Evolutionary conservation across 1,284 basidiomycete genomes (phyloP).

Genomic region (Irpex sp.): DNA sequence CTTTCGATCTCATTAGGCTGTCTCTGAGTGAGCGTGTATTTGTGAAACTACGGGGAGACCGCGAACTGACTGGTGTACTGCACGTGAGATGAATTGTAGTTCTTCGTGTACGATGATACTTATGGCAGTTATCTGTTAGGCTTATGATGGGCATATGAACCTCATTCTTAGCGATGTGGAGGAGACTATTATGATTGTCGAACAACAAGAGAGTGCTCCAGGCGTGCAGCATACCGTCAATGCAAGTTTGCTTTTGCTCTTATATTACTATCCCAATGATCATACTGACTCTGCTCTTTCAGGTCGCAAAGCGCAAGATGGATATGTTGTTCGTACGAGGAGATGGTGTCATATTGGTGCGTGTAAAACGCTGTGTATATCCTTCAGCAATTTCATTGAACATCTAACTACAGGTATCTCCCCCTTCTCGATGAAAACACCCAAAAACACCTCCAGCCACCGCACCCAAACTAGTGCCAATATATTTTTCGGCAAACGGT

Average conservation of each 20-base stretch:
- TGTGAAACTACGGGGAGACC: constrained; percentile 93
- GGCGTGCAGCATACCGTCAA: constrained; percentile 55
- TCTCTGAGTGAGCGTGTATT: constrained; percentile 95
- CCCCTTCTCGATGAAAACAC: constrained; percentile 45
- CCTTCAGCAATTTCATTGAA: too few species aligned
- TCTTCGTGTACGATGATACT: constrained; percentile 2
- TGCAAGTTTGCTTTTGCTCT: constrained; percentile 45
- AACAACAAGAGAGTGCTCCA: constrained; percentile 52
- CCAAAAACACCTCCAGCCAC: background rate
- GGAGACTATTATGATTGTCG: constrained; percentile 92
- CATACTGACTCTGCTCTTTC: too few species aligned
- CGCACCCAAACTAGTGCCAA: background rate
- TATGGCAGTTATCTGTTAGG: constrained; percentile 44
- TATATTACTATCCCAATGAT: too few species aligned
- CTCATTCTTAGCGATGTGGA: constrained; percentile 96
- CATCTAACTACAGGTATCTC: constrained; percentile 69
- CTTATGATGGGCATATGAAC: constrained; percentile 99
- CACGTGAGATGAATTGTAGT: constrained; percentile 58
- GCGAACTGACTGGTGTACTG: constrained; percentile 87
- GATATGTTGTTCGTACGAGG: constrained; percentile 99
- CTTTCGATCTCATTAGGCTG: constrained; percentile 96
- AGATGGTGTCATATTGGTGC: constrained; percentile 87
- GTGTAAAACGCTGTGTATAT: too few species aligned
- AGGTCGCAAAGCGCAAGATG: constrained; percentile 93
- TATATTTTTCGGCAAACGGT: constrained; percentile 4